Conservation (phyloP, 805 yeast species). For the Pachysolen tannophilus region DNA sequence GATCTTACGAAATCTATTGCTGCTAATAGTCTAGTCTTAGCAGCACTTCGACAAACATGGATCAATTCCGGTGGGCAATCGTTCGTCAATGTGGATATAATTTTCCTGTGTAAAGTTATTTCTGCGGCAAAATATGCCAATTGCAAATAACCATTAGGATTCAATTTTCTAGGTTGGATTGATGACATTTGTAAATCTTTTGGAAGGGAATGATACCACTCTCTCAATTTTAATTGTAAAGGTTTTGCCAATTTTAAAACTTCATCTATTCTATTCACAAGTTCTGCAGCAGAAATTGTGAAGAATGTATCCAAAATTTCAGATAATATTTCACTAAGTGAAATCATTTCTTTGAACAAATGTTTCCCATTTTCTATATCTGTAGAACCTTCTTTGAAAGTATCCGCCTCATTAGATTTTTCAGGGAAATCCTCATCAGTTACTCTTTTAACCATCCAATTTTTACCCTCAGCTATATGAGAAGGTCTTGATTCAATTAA, state of each 20-base stretch:
- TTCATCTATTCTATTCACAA: slow-evolving; percentile 50
- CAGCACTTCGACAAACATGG: slow-evolving; percentile 76
- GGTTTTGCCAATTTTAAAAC: slow-evolving; percentile 78
- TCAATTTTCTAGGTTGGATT: slow-evolving; percentile 51
- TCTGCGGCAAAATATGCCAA: slow-evolving; percentile 87
- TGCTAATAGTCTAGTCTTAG: slow-evolving; percentile 71
- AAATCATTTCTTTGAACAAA: slow-evolving; percentile 59
- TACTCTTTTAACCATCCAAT: slow-evolving; percentile 74
- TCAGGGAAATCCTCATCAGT: slow-evolving; percentile 76
- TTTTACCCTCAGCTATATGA: slow-evolving; percentile 58
- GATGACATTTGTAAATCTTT: slow-evolving; percentile 54
- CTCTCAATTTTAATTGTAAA: slow-evolving; percentile 57
- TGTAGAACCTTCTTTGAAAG: slow-evolving; percentile 46
- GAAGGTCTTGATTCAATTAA: slow-evolving; percentile 79
- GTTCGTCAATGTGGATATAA: slow-evolving; percentile 42
- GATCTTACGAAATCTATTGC: slow-evolving; percentile 74
- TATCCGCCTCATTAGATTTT: slow-evolving; percentile 34
- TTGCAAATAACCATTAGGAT: slow-evolving; percentile 72
- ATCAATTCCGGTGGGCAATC: slow-evolving; percentile 45
- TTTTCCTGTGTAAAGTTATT: slow-evolving; percentile 74
- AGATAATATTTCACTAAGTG: slow-evolving; percentile 57
- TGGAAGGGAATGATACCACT: slow-evolving; percentile 74
- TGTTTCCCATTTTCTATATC: slow-evolving; percentile 67
- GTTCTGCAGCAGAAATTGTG: slow-evolving; percentile 57
- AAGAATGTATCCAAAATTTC: slow-evolving; percentile 69